These are phyloP conservation scores for Coccomyxa subellipsoidea DNA, from an alignment of 163 green algal genomes.

Conservation along the genomic window DNA sequence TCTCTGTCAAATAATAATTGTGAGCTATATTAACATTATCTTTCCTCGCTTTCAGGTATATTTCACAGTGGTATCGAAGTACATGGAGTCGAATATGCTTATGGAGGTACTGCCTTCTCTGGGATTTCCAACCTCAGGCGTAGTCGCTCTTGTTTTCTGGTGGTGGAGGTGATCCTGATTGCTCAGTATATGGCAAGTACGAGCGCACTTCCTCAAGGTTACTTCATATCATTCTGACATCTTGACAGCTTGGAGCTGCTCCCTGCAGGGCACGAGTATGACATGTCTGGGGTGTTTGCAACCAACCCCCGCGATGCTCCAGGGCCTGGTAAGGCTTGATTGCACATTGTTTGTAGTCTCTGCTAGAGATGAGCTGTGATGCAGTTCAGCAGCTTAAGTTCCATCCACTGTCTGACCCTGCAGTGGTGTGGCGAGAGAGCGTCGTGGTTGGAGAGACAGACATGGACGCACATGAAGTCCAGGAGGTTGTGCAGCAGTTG, in stretches of 20 bases:
- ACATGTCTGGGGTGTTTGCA: constrained; percentile 79
- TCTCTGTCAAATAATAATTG: background rate
- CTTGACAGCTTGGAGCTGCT: background rate
- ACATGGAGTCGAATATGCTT: constrained; percentile 54
- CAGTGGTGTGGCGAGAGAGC: constrained; percentile 69
- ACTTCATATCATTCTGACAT: background rate
- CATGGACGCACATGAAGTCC: constrained; percentile 62
- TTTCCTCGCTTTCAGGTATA: constrained; percentile 69
- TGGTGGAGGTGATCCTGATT: no score
- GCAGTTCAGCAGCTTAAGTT: no score
- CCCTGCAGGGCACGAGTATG: constrained; percentile 44
- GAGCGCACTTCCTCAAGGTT: background rate
- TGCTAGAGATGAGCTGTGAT: background rate
- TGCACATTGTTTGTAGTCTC: background rate
- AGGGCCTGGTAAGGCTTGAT: constrained; percentile 55
- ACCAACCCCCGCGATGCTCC: constrained; percentile 74
- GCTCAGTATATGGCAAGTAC: no score
- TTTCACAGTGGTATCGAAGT: constrained; percentile 91
- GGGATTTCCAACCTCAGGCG: background rate
- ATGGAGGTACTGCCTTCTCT: constrained; percentile 41
- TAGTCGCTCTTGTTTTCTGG: background rate
- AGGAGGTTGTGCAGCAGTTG: constrained; percentile 70
- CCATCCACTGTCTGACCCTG: no score
- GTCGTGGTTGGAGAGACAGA: constrained; percentile 72
- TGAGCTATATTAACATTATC: no score